Evolutionary conservation across 805 yeast genomes (phyloP), one percentile per base, ranked within the genome.

Genomic region (Zygosaccharomyces rouxii): DNA sequence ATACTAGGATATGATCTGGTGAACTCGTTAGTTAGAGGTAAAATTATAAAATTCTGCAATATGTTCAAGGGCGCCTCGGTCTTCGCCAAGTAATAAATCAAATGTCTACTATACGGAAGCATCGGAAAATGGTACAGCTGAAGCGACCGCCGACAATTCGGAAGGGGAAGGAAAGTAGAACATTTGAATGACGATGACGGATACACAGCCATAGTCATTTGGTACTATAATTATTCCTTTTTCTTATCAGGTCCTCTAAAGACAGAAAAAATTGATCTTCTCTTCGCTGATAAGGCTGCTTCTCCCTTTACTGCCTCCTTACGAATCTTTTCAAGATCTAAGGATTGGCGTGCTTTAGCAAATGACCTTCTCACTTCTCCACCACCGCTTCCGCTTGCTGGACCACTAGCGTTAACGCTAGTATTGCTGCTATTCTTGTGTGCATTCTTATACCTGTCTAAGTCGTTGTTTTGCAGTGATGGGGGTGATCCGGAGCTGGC

Each of bases 181-280:
- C 9, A 31, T 23, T 23, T 23, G 9, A 29, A 29, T 29, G 33
- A 29, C 3, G 33, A 16, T 6, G 18, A n/a, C 35, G 9, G 21
- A 11, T 33, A 33, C 37, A 33, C 21, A 33, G 21, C 2, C 37
- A 16, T 16, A 33, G 19, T 7, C 19, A 16, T n/a, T 31, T 14
- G 7, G 10, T 16, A n/a, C 7, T 16, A 31, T 31, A 7, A 7
- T 23, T 9, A 23, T 23, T 9, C 5, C 9, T 23, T 7, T 23
- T 54, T 58, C 51, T 53, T 58, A 44, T 57, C 62, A 21, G 37
- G 25, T 13, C 56, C 42, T 49, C 60, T 63, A 44, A 64, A 62
- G 22, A 59, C 62, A 7, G 67, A 62, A 42, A 64, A 64, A 21
- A 64, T 44, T 5, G 65, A 58, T 22, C 57, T 53, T 49, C 64